Percentiles rank a stretch among this genome's conserved stretches.
Evolutionary conservation across 208 protist species (phyloP).

Genomic region (Acanthamoeba sp.): DNA sequence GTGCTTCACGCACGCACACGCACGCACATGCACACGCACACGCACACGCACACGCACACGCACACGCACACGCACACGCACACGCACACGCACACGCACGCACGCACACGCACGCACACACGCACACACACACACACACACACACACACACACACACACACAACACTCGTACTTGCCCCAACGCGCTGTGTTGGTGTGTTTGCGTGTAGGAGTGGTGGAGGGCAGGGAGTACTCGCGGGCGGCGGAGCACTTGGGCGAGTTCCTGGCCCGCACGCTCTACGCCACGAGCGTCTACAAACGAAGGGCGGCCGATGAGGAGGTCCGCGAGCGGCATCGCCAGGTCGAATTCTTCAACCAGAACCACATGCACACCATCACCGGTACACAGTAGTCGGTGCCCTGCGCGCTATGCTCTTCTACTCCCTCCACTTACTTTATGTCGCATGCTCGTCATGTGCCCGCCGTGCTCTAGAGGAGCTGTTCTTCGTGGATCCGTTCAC

Average conservation of each 20-base stretch:
- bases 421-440: background rate
- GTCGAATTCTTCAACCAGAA: background rate
- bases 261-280: constrained; percentile 61
- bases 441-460: too few relatives aligned
- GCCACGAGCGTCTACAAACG: constrained; percentile 19
- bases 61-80: too few relatives aligned
- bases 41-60: too few relatives aligned
- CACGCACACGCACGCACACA: too few relatives aligned
- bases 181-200: background rate
- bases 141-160: too few relatives aligned
- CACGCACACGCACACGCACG: too few relatives aligned
- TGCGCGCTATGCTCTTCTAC: background rate
- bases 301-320: background rate
- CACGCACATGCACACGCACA: too few relatives aligned
- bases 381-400: background rate
- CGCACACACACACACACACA: too few relatives aligned
- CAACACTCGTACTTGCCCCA: too few relatives aligned
- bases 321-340: background rate
- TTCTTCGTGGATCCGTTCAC: constrained; percentile 66
- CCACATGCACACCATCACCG: constrained; percentile 36
- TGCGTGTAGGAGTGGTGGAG: constrained; percentile 4
- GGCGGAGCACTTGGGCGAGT: constrained; percentile 62
- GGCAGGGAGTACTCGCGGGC: background rate
- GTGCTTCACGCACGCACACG: too few relatives aligned
- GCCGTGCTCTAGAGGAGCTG: constrained; percentile 23